Base-by-base conservation (phyloP, 208 protist genomes). In the Crithidia acanthocephali region DNA sequence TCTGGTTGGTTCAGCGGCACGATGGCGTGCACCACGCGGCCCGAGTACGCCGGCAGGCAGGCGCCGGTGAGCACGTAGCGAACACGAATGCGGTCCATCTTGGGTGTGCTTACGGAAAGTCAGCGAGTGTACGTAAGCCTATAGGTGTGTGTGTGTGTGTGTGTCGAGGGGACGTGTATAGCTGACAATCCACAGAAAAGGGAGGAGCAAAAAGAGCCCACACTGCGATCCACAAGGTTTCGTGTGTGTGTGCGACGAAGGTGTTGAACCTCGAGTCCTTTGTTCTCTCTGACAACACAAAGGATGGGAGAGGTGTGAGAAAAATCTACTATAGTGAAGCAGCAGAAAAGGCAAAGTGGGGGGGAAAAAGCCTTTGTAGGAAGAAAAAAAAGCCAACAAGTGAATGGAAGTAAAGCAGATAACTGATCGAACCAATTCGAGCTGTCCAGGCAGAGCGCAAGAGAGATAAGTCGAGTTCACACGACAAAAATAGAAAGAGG, bases 31-130 rank as follows among this genome's bases (percentile, higher is more conserved):
- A 95, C 69, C n/a, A 88, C 85, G 23, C 76, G 53, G 3, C 90
- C 90, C 32, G 84, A 89, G 69, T 91, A 95, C 33, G 67, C 59
- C 0, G 68, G 48, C 60, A 81, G 68, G 63, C 87, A 95, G 7
- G 86, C 83, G 1, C 87, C 90, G 16, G 80, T 95, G 48, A 95
- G 58, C 16, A 95, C 75, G 73, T 91, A 88, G n/a, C 83, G 83
- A 25, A 93, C 70, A 51, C 76, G 76, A 45, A 91, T 66, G 40
- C 65, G 64, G 2, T 77, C 71, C 80, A 80, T 85, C 11, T 4
- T 55, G 6, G 5, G 35, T 40, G 35, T 11, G 35, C 11, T 5
- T 40, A 40, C 11, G 5, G n/a, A n/a, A n/a, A n/a, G n/a, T n/a
- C n/a, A n/a, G n/a, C 11, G 35, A 40, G 35, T 40, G 35, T 40